phyloP scores from a whole-genome alignment of 2,329 filamentous ascomycete species.

The Ascochyta lentis region DNA sequence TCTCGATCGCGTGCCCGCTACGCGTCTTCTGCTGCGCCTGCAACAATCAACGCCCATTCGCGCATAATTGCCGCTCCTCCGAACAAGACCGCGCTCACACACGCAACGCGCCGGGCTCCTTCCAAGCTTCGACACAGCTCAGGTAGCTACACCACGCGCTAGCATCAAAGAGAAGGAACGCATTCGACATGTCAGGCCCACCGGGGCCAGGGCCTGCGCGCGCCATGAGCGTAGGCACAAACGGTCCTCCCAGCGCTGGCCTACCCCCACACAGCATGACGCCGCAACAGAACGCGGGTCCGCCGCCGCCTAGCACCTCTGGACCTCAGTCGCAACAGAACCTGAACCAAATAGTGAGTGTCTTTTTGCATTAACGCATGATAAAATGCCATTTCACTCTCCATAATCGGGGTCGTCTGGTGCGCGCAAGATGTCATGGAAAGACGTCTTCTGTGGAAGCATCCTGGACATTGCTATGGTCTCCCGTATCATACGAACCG shows the following conservation, averaged over 20 bases:
- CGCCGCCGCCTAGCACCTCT: conserved; percentile 56
- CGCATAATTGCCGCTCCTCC: background rate
- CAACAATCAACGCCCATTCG: background rate
- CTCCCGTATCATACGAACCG: background rate
- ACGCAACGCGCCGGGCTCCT: conserved; percentile 25
- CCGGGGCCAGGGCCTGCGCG: conserved; percentile 45
- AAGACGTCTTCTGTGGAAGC: background rate
- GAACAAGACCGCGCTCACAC: conserved; percentile 7
- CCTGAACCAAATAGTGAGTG: conserved; percentile 91
- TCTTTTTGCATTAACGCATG: background rate
- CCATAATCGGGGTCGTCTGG: background rate
- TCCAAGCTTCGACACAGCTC: conserved; percentile 30
- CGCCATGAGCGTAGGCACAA: conserved; percentile 52
- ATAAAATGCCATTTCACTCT: background rate
- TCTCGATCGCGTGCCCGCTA: conserved; percentile 13
- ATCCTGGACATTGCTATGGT: background rate
- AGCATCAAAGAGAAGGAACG: conserved; percentile 30
- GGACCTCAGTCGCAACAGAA: conserved; percentile 81
- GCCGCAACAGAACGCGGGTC: conserved; percentile 56
- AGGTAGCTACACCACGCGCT: conserved; percentile 9
- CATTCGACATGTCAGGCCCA: conserved; percentile 44
- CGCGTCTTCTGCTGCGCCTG: conserved; percentile 8
- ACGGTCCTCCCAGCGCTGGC: conserved; percentile 50
- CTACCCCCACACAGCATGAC: conserved; percentile 52
- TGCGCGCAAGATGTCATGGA: background rate